These are phyloP conservation scores for Fusarium lyarnte DNA, from an alignment of 2,329 filamentous ascomycete species.

Conservation along the genomic window DNA sequence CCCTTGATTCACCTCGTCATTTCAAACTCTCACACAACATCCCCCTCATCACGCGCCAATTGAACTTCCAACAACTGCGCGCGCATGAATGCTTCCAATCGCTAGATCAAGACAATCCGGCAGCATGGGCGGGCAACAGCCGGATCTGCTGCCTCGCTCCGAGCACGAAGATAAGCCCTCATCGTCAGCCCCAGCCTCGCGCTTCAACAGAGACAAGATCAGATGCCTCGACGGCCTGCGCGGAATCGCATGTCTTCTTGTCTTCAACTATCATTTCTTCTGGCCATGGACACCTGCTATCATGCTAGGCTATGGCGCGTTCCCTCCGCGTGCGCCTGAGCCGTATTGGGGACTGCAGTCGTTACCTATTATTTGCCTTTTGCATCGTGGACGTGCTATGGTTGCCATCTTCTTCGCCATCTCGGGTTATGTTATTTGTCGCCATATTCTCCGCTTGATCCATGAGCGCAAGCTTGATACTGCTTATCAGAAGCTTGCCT, in stretches of 20 bases:
- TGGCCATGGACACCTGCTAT: slow-evolving; percentile 54
- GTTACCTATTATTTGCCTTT: slow-evolving; percentile 52
- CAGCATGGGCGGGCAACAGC: slow-evolving; percentile 31
- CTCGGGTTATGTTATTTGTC: slow-evolving; percentile 54
- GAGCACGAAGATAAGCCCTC: slow-evolving; percentile 21
- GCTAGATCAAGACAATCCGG: slow-evolving; percentile 26
- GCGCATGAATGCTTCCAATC: slow-evolving; percentile 33
- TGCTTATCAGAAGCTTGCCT: slow-evolving; percentile 51
- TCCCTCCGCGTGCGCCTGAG: slow-evolving; percentile 49
- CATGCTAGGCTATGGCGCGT: slow-evolving; percentile 53
- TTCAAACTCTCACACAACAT: not conserved
- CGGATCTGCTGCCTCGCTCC: slow-evolving; percentile 32
- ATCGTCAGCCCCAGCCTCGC: slow-evolving; percentile 12
- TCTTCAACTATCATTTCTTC: slow-evolving; percentile 56
- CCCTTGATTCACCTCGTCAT: slow-evolving; percentile 15
- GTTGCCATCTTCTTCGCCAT: slow-evolving; percentile 57
- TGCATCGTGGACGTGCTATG: slow-evolving; percentile 54
- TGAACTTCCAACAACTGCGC: not conserved
- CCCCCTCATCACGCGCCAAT: not conserved
- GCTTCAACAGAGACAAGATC: slow-evolving; percentile 48
- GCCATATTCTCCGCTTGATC: slow-evolving; percentile 51
- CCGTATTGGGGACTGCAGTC: slow-evolving; percentile 47
- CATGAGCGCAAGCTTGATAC: slow-evolving; percentile 49
- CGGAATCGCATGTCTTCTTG: slow-evolving; percentile 54
- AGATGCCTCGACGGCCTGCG: slow-evolving; percentile 53